A percentile compares a stretch with the other conserved stretches of the same genome.
phyloP scores from a whole-genome alignment of 176 grass and related monocot genomes.

The Carex pumila region DNA sequence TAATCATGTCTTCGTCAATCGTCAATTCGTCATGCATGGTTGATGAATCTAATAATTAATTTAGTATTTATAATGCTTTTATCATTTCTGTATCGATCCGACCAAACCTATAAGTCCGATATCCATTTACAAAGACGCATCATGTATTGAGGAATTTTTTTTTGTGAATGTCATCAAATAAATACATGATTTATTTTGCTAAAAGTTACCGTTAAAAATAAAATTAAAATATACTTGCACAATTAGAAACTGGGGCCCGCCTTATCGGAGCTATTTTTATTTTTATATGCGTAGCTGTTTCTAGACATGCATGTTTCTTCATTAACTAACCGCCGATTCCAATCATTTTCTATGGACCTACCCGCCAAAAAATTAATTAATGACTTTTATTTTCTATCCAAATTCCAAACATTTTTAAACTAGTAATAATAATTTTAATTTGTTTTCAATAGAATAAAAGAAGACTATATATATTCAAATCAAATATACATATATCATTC shows the following conservation, averaged over 20 bases:
- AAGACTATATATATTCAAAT: no score
- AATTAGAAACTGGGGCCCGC: background rate
- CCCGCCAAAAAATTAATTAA: background rate
- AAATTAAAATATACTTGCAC: background rate
- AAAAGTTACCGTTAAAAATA: background rate
- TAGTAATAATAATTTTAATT: background rate
- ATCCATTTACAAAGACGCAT: no score
- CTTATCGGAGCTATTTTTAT: background rate
- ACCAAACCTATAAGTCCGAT: no score
- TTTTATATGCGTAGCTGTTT: background rate
- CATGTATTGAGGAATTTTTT: no score
- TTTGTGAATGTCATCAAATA: background rate
- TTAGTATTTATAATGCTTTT: background rate
- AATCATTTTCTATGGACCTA: constrained; percentile 12
- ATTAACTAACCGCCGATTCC: background rate
- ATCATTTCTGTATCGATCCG: no score
- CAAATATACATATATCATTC: no score
- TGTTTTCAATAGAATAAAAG: no score
- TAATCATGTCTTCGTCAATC: no score
- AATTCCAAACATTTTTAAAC: background rate
- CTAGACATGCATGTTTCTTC: constrained; percentile 11
- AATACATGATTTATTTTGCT: background rate
- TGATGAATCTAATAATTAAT: background rate
- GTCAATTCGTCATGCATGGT: no score
- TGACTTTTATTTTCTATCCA: background rate